A percentile compares a stretch with the other conserved stretches of the same genome.
Conservation (phyloP, 148 eudicot species). For the Spergularia bocconei region DNA sequence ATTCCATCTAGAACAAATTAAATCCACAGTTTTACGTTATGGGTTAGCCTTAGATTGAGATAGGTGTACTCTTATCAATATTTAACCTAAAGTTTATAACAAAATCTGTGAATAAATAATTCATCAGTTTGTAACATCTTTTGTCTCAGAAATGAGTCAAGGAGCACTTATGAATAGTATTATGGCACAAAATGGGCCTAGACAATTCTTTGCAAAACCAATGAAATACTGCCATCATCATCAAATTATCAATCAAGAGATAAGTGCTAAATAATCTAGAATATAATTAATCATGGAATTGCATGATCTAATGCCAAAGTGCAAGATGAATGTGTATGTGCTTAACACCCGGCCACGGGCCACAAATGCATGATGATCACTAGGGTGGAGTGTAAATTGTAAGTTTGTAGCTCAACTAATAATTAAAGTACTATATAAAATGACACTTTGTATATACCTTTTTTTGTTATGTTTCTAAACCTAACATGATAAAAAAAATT, state of each 20-base stretch:
- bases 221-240: not conserved
- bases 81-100: not conserved
- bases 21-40: no score
- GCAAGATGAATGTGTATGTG: constrained; percentile 9
- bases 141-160: constrained; percentile 15
- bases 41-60: no score
- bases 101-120: not conserved
- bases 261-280: not conserved
- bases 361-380: not conserved
- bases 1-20: no score
- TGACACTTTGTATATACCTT: no score
- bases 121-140: not conserved
- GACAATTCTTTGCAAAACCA: not conserved
- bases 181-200: not conserved
- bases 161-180: constrained; percentile 14
- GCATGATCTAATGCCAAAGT: not conserved
- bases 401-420: no score
- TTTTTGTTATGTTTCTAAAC: no score
- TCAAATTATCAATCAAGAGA: not conserved
- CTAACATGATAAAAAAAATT: no score
- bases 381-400: no score
- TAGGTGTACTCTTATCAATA: not conserved
- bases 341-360: not conserved
- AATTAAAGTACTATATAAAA: no score
- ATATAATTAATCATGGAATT: constrained; percentile 11